These are phyloP conservation scores for Stentor coeruleus DNA, from an alignment of 73 alveolate genomes.

Conservation along the genomic window DNA sequence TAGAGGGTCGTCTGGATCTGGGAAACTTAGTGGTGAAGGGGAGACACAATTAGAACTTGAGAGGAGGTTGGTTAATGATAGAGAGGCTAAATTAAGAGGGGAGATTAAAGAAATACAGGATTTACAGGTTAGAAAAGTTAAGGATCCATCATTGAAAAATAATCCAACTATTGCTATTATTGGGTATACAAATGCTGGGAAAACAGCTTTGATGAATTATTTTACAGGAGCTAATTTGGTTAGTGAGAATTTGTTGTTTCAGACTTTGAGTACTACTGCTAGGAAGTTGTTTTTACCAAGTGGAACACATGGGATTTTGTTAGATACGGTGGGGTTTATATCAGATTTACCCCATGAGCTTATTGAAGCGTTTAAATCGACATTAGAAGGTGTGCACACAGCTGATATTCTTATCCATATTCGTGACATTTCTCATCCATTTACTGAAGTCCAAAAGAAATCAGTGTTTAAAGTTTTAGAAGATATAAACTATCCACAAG, in stretches of 20 bases:
- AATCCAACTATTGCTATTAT: constrained; percentile 72
- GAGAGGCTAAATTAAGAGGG: constrained; percentile 58
- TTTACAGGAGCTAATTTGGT: constrained; percentile 53
- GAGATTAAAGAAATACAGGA: constrained; percentile 31
- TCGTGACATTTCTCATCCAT: constrained; percentile 86
- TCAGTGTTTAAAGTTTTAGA: constrained; percentile 66
- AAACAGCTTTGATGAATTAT: constrained; percentile 74
- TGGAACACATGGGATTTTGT: constrained; percentile 61
- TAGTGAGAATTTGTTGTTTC: constrained; percentile 59
- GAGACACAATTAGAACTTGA: constrained; percentile 73
- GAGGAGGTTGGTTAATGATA: constrained; percentile 61
- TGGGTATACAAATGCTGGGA: constrained; percentile 93
- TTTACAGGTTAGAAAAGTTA: constrained; percentile 29
- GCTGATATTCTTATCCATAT: constrained; percentile 86
- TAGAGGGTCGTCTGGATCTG: constrained; percentile 61
- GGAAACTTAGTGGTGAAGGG: constrained; percentile 79
- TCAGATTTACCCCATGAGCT: constrained; percentile 82
- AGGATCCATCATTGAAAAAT: constrained; percentile 31
- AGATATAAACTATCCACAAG: constrained; percentile 60
- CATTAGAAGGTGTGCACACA: constrained; percentile 71
- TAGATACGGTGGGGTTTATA: constrained; percentile 88
- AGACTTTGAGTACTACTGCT: constrained; percentile 76
- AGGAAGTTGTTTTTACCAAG: constrained; percentile 46
- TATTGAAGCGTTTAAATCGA: constrained; percentile 71
- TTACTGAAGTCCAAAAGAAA: constrained; percentile 58